Evolutionary conservation across 352 stramenopile species (phyloP).

Genomic region (Globisporangium spiculum): DNA sequence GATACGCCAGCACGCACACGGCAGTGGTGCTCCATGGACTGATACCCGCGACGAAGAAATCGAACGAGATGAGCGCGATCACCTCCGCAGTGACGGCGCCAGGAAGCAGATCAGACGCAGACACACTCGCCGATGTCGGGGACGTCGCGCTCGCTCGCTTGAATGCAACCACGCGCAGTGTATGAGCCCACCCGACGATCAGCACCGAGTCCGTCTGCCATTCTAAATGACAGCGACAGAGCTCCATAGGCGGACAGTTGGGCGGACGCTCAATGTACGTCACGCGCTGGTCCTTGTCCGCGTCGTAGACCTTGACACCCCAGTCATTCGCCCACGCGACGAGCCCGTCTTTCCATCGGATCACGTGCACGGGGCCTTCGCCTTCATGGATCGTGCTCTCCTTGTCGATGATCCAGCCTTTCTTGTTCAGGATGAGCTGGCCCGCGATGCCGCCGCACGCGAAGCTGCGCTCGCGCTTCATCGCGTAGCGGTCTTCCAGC

Average conservation of each 20-base stretch:
- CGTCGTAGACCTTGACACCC: constrained; percentile 85
- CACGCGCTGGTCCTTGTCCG: constrained; percentile 65
- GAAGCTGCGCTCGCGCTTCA: constrained; percentile 81
- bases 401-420: constrained; percentile 88
- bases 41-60: constrained; percentile 81
- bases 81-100: constrained; percentile 61
- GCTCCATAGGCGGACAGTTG: constrained; percentile 78
- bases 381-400: constrained; percentile 82
- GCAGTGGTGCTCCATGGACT: constrained; percentile 58
- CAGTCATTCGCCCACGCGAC: constrained; percentile 86
- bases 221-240: constrained; percentile 77
- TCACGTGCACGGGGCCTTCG: constrained; percentile 74
- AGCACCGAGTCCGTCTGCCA: constrained; percentile 62
- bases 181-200: constrained; percentile 76
- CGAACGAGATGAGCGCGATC: constrained; percentile 68
- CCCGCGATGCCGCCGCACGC: constrained; percentile 75
- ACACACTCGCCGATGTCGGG: constrained; percentile 31
- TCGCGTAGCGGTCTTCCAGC: constrained; percentile 72
- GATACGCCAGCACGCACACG: constrained; percentile 71
- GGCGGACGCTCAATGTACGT: constrained; percentile 81
- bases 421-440: constrained; percentile 84
- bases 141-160: constrained; percentile 42
- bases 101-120: constrained; percentile 22
- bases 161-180: constrained; percentile 76
- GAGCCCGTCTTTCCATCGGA: constrained; percentile 76